Evolutionary conservation across 306 rosid species (phyloP).

Genomic region (Oemleria cerasiformis): DNA sequence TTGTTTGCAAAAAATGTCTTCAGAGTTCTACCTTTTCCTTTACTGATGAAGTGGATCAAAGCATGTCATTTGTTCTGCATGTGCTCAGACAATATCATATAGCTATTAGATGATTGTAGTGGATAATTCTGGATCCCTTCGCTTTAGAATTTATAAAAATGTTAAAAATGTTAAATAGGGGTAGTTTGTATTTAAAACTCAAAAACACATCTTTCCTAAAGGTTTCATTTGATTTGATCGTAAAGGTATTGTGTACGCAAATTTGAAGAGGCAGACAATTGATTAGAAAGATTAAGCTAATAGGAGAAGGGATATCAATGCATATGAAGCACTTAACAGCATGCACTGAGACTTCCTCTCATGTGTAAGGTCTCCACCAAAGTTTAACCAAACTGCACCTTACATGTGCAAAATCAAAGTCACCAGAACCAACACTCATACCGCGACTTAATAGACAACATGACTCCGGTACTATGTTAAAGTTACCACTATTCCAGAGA

Average conservation of each 20-base stretch:
- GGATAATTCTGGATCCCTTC: neutral
- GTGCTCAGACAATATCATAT: neutral
- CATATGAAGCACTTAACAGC: constrained; percentile 1
- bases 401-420: neutral
- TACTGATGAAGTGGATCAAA: neutral
- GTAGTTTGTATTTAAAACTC: neutral
- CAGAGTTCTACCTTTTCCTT: neutral
- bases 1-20: neutral
- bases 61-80: neutral
- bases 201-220: neutral
- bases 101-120: neutral
- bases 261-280: neutral
- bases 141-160: neutral
- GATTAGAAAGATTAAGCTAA: neutral
- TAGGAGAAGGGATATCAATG: neutral
- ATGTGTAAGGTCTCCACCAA: neutral
- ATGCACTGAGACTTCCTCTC: neutral
- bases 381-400: neutral
- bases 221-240: neutral
- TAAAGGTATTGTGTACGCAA: neutral
- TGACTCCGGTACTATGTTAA: neutral
- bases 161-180: neutral
- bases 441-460: neutral
- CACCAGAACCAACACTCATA: neutral
- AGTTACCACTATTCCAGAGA: neutral